Base-by-base conservation (phyloP, 371 early-diverging fungal genomes). In the Sanchytrium tribonematis region DNA sequence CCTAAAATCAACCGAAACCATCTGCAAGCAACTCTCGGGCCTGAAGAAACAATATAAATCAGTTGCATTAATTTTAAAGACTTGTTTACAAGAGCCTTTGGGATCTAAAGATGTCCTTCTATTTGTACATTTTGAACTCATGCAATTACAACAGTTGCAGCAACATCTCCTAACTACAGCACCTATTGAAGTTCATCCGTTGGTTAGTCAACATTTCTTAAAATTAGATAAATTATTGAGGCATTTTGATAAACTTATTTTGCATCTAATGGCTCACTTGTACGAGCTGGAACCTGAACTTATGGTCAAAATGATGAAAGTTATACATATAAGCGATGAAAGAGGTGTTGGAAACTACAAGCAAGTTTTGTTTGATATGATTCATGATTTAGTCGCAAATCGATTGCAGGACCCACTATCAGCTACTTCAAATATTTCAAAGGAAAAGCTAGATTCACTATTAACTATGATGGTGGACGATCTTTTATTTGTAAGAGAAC, bases 401-500 rank as follows among this genome's bases (percentile, higher is more conserved):
- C 5, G 48, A 48, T 22, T 48, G 5, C 48, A 48, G 22, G 48
- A 48, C 5, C 48, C 48, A 48, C 48, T 48, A 12, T 48, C 48
- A 22, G 48, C 48, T 12, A 48, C 48, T 48, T 5, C 5, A 12
- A 48, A 48, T 22, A 48, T 48, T 48, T 48, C 48, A 48, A 48
- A 48, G 22, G 48, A 48, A 5, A 5, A 48, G 48, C 48, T 48
- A 22, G 48, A 48, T 48, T 48, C 48, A 48, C 5, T 48, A 48
- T 22, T 48, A 22, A 22, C 48, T 12, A 48, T 48, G 48, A 48
- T 96, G 17, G 84, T 89, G 31, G 86, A 90, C 68, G 92, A 94
- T 72, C 80, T 97, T 65, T 85, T 85, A 5, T 71, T 93, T 65
- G 86, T 94, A 0, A 83, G 83, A 70, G 90, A 96, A 73, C 84